phyloP scores from a whole-genome alignment of 768 basidiomycete species.

The Panaeolus cyanescens region DNA sequence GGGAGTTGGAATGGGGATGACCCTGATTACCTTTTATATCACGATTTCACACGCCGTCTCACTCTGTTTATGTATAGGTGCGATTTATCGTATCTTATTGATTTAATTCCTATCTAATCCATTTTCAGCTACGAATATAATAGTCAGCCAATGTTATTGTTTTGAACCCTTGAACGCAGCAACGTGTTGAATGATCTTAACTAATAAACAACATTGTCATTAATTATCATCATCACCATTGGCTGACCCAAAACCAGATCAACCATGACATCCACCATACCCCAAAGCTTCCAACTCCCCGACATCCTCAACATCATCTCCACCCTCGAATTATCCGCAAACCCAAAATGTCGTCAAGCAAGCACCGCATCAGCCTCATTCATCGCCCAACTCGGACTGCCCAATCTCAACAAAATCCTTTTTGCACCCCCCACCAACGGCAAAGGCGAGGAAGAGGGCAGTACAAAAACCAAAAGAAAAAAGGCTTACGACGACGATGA shows the following conservation, averaged over 20 bases:
- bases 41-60: background rate
- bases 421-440: background rate
- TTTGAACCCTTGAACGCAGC: background rate
- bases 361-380: conserved; percentile 26
- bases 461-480: conserved; percentile 16
- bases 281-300: conserved; percentile 42
- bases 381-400: background rate
- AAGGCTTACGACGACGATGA: conserved; percentile 29
- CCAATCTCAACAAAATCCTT: background rate
- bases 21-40: background rate
- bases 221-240: too few relatives aligned
- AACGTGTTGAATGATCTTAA: conserved; percentile 4
- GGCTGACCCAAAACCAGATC: too few relatives aligned
- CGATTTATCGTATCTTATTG: background rate
- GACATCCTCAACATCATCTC: conserved; percentile 36
- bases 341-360: conserved; percentile 34
- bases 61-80: background rate
- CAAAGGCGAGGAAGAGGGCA: conserved; percentile 31
- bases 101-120: background rate
- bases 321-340: conserved; percentile 39
- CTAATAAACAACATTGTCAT: too few relatives aligned
- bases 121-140: background rate
- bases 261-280: conserved; percentile 6
- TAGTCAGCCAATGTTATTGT: conserved; percentile 3
- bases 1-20: background rate